Percentiles rank a stretch among this genome's conserved stretches.
These are phyloP conservation scores for Cladophialophora yegresii DNA, from an alignment of 2,329 filamentous ascomycete species.

Conservation along the genomic window DNA sequence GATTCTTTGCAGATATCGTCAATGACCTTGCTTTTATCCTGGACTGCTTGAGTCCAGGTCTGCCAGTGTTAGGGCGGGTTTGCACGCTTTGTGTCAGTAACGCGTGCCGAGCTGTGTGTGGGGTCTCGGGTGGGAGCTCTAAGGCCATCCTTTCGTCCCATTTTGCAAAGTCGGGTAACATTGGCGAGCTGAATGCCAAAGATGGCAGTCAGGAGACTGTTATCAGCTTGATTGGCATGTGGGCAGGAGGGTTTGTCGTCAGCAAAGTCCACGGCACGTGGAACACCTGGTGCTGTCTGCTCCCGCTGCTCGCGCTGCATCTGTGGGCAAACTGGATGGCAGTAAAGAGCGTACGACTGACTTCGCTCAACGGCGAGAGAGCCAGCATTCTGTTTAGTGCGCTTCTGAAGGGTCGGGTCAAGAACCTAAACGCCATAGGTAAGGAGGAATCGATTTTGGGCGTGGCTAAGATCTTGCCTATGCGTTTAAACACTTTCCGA, in stretches of 20 bases:
- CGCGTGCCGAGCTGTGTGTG: slow-evolving; percentile 70
- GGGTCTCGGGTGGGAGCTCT: slow-evolving; percentile 83
- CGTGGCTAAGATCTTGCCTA: not conserved
- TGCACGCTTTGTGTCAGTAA: slow-evolving; percentile 61
- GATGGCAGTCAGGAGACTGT: slow-evolving; percentile 95
- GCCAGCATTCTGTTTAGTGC: slow-evolving; percentile 70
- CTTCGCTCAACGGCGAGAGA: slow-evolving; percentile 80
- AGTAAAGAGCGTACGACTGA: slow-evolving; percentile 80
- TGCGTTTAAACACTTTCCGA: slow-evolving; percentile 4
- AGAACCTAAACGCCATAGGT: slow-evolving; percentile 24
- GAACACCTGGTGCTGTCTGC: slow-evolving; percentile 73
- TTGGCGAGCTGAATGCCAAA: slow-evolving; percentile 92
- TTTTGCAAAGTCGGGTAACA: slow-evolving; percentile 82
- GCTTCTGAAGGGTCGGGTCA: slow-evolving; percentile 35
- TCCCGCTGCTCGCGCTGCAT: slow-evolving; percentile 72
- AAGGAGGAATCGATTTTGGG: slow-evolving; percentile 24
- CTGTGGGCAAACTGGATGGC: slow-evolving; percentile 83
- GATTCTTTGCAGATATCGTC: slow-evolving; percentile 82
- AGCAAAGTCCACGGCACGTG: slow-evolving; percentile 69
- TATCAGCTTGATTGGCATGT: slow-evolving; percentile 83
- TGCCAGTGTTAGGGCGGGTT: slow-evolving; percentile 63
- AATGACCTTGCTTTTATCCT: slow-evolving; percentile 84
- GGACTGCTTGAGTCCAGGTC: slow-evolving; percentile 76
- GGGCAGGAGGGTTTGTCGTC: slow-evolving; percentile 79
- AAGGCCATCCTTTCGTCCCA: slow-evolving; percentile 91